Evolutionary conservation across 2,329 filamentous ascomycete genomes (phyloP).

Genomic region (Phoma sp.): DNA sequence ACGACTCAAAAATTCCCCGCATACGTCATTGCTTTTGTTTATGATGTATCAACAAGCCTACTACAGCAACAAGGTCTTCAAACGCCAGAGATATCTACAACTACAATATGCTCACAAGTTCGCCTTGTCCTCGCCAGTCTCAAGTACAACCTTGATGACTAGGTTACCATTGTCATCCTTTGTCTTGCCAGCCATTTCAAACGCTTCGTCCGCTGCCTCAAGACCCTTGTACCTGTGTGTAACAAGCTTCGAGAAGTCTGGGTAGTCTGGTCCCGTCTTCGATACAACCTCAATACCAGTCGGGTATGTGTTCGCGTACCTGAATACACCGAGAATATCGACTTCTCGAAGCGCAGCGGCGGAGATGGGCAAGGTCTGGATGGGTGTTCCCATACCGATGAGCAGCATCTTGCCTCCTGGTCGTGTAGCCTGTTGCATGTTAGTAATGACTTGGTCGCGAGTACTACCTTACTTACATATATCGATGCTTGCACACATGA

Average conservation of each 20-base stretch:
- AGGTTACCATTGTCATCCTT: constrained; percentile 72
- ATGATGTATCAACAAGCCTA: background rate
- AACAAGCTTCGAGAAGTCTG: constrained; percentile 73
- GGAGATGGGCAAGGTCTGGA: constrained; percentile 76
- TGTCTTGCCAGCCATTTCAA: constrained; percentile 74
- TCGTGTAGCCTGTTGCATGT: constrained; percentile 59
- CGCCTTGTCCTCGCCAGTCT: constrained; percentile 46
- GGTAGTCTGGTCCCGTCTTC: constrained; percentile 58
- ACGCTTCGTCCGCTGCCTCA: constrained; percentile 67
- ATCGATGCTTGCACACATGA: constrained; percentile 77
- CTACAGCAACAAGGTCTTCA: background rate
- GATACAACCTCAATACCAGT: constrained; percentile 70
- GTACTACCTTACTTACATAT: constrained; percentile 57
- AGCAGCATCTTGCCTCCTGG: constrained; percentile 77
- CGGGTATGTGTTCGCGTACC: constrained; percentile 78
- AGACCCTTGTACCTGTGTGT: constrained; percentile 75
- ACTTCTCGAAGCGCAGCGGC: constrained; percentile 77
- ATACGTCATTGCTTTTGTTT: constrained; percentile 19
- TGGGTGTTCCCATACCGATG: constrained; percentile 80
- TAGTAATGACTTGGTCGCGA: background rate
- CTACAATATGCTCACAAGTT: constrained; percentile 20
- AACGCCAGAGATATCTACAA: background rate
- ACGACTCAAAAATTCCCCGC: background rate
- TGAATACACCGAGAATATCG: constrained; percentile 79
- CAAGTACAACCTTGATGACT: constrained; percentile 73